Evolutionary conservation across 2,329 filamentous ascomycete species (phyloP).

Genomic region (Dothistroma septosporum): DNA sequence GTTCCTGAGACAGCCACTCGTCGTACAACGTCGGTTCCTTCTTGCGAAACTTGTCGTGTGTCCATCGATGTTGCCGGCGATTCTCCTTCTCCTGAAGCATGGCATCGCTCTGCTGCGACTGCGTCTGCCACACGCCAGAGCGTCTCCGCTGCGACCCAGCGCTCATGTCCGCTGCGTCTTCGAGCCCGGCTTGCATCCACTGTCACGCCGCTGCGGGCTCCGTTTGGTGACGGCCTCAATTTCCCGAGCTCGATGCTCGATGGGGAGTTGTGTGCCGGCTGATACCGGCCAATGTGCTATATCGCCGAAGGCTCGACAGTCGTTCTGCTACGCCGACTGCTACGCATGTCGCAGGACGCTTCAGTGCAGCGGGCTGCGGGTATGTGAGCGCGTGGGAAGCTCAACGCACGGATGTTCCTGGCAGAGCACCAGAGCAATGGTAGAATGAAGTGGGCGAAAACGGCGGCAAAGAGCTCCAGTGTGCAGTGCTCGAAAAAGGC

Average conservation of each 20-base stretch:
- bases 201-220: neutral
- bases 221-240: neutral
- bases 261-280: neutral
- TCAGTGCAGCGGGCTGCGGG: neutral
- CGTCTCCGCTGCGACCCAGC: conserved; percentile 19
- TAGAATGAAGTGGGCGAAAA: neutral
- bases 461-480: neutral
- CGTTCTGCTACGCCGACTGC: conserved; percentile 6
- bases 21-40: conserved; percentile 32
- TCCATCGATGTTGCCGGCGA: conserved; percentile 14
- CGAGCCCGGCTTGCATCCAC: neutral
- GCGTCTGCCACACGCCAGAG: conserved; percentile 20
- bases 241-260: neutral
- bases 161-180: conserved; percentile 11
- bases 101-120: conserved; percentile 9
- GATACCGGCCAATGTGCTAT: conserved; percentile 3
- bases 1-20: conserved; percentile 29
- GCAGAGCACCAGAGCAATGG: neutral
- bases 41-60: conserved; percentile 23
- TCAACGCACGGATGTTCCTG: neutral
- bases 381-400: neutral
- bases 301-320: conserved; percentile 2
- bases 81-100: conserved; percentile 14
- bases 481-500: too few species aligned
- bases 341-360: conserved; percentile 2